Evolutionary conservation across 345 rosid species (phyloP), one percentile per base, ranked within the genome.

Genomic region (Sisymbrium altissimum): DNA sequence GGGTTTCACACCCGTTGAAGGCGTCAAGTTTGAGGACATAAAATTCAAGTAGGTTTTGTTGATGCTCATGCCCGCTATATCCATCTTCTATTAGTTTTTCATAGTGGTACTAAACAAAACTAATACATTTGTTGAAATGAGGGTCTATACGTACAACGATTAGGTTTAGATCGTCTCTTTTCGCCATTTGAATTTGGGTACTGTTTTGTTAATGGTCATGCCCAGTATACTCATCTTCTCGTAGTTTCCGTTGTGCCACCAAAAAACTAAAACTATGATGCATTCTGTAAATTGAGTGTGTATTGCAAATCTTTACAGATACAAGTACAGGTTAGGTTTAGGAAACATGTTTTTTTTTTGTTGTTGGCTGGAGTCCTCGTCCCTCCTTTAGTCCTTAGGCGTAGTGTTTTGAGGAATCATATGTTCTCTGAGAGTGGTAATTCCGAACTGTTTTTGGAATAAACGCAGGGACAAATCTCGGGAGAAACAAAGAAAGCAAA

Each of bases 401-500:
- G 6, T 29, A 30, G 9, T 55, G 50, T 50, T 49, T 60, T 36
- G 10, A 18, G 46, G 52, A 60, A 53, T 40, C 36, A 40, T 60
- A 75, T 66, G 36, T 2, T 49, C 41, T 40, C 50, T 66, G 13
- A 60, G 67, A 33, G 56, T 10, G 57, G 7, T 12, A 6, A 65
- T 56, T 38, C 52, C 48, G 62, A 38, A 57, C 65, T 23, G 46
- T 74, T 68, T 54, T 46, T 65, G 23, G 15, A 70, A 38, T 52
- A 43, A 73, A 55, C 49, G 18, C 76, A 88, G 97, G 93, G 97
- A 95, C 58, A 95, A 84, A 80, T 77, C 73, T 70, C 86, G 99
- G 43, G 93, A 95, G 89, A 95, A 85, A 62, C 97, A 92, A 77
- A 86, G 99, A 66, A 72, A 72, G 74, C 84, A 83, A 83, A 88